A percentile compares a stretch with the other conserved stretches of the same genome.
Evolutionary conservation across 225 moss, liverwort and hornwort genomes (phyloP).

Genomic region (Straminergon stramineum): DNA sequence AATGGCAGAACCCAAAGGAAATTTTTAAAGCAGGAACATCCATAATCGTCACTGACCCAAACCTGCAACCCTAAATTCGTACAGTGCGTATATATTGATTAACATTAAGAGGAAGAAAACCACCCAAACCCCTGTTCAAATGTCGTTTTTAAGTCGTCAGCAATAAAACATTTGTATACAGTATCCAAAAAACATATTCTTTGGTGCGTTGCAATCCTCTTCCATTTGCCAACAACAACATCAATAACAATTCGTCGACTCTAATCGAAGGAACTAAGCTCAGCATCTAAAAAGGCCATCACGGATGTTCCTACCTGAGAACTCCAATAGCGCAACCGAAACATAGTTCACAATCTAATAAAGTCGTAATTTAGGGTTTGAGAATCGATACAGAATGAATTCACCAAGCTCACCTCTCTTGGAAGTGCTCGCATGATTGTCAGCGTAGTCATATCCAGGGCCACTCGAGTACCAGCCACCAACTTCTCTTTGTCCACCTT

Average conservation of each 20-base stretch:
- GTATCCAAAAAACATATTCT: not conserved
- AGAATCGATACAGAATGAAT: not conserved
- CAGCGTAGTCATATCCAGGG: slow-evolving; percentile 96
- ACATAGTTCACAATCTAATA: not conserved
- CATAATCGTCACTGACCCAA: not conserved
- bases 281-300: not conserved
- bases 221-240: not conserved
- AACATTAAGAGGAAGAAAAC: not conserved
- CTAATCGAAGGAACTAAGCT: not conserved
- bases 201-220: not conserved
- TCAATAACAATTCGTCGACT: not conserved
- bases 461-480: slow-evolving; percentile 88
- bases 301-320: not conserved
- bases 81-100: not conserved
- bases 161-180: not conserved
- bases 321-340: not conserved
- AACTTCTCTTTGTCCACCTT: slow-evolving; percentile 97
- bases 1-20: not conserved
- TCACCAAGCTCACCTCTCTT: slow-evolving; percentile 55
- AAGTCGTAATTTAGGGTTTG: not conserved
- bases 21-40: not conserved
- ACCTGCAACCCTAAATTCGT: not conserved
- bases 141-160: not conserved
- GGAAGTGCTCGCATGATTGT: slow-evolving; percentile 98
- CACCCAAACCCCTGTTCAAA: not conserved